Conservation (phyloP, 1,284 basidiomycete genomes). For the Leccinum pallidistipes region DNA sequence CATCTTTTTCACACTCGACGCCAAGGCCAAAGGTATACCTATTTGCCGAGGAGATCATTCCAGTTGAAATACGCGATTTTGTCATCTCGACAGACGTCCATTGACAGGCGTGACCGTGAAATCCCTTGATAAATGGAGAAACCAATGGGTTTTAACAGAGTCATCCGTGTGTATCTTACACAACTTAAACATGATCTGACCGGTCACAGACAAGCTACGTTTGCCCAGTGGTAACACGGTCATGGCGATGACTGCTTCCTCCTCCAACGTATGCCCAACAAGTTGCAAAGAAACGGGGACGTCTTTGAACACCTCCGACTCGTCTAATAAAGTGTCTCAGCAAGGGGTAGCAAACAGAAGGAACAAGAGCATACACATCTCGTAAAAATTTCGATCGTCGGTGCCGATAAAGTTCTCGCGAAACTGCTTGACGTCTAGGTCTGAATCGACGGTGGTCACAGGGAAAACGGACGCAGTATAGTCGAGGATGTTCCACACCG, state of each 20-base stretch:
- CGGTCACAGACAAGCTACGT: not conserved
- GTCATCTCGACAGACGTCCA: no score
- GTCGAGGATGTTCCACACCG: slow-evolving; percentile 68
- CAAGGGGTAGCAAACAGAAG: not conserved
- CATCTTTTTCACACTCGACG: slow-evolving; percentile 51
- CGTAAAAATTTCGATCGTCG: slow-evolving; percentile 50
- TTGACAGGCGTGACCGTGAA: no score
- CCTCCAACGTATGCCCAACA: slow-evolving; percentile 66
- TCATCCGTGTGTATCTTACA: slow-evolving; percentile 36
- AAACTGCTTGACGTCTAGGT: slow-evolving; percentile 44
- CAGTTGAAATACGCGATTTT: no score
- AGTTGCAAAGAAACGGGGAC: slow-evolving; percentile 73
- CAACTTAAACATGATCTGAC: not conserved
- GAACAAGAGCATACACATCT: slow-evolving; percentile 49
- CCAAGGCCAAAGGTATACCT: no score
- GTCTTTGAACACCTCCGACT: slow-evolving; percentile 54
- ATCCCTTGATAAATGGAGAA: no score
- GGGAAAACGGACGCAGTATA: slow-evolving; percentile 70
- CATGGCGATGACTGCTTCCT: slow-evolving; percentile 69
- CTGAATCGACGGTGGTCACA: slow-evolving; percentile 56
- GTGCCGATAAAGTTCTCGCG: slow-evolving; percentile 46
- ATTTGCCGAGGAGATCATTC: no score
- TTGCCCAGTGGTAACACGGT: slow-evolving; percentile 30
- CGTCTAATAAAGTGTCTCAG: slow-evolving; percentile 43
- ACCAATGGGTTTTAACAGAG: no score